Evolutionary conservation across 2,329 filamentous ascomycete species (phyloP).

Genomic region (Exophiala phaeomuriformis): DNA sequence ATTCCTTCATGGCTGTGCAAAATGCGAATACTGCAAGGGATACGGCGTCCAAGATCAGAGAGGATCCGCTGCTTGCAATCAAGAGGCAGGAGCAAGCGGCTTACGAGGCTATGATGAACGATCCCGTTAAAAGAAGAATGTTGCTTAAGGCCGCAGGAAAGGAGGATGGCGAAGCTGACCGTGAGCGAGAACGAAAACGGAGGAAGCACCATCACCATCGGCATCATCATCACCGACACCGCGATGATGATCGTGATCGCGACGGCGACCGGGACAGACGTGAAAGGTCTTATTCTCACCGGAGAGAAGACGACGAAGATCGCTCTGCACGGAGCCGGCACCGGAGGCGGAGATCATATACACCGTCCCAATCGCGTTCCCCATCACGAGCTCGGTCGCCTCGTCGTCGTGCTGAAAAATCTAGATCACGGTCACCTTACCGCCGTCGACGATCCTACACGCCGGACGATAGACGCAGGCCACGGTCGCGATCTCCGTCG

Average conservation of each 20-base stretch:
- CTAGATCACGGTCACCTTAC: slow-evolving; percentile 27
- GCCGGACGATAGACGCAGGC: slow-evolving; percentile 28
- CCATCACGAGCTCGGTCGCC: slow-evolving; percentile 19
- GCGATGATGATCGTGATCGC: slow-evolving; percentile 2
- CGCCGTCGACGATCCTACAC: slow-evolving; percentile 26
- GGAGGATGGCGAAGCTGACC: slow-evolving; percentile 31
- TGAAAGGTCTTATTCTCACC: slow-evolving; percentile 19
- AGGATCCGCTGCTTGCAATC: slow-evolving; percentile 87
- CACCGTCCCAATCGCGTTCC: slow-evolving; percentile 31
- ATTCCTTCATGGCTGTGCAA: slow-evolving; percentile 57
- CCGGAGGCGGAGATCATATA: slow-evolving; percentile 39
- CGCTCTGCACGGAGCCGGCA: slow-evolving; percentile 27
- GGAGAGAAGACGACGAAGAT: slow-evolving; percentile 24
- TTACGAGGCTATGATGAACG: slow-evolving; percentile 52
- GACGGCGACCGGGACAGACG: slow-evolving; percentile 11
- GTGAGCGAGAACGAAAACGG: slow-evolving; percentile 34
- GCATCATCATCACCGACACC: slow-evolving; percentile 17
- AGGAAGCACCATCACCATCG: slow-evolving; percentile 43
- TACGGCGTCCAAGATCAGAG: slow-evolving; percentile 74
- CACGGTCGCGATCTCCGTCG: slow-evolving; percentile 30
- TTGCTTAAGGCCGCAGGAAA: slow-evolving; percentile 51
- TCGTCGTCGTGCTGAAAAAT: slow-evolving; percentile 31
- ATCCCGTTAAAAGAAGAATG: slow-evolving; percentile 34
- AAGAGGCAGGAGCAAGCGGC: slow-evolving; percentile 83
- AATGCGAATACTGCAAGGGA: slow-evolving; percentile 70